Base-by-base conservation (phyloP, 2,329 filamentous ascomycete species). In the Alternaria sp. region DNA sequence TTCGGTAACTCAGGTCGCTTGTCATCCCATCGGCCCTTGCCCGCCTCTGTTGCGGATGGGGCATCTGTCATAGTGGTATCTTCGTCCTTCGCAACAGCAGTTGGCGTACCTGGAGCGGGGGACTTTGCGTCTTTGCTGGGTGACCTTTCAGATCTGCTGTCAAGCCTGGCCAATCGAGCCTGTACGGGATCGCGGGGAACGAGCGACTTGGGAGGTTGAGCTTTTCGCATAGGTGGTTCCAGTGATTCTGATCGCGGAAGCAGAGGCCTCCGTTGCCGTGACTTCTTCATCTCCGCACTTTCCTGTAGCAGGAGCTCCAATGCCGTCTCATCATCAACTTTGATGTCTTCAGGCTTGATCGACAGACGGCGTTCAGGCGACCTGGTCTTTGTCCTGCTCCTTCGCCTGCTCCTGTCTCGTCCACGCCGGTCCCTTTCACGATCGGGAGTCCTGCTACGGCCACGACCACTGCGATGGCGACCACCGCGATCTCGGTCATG, bases 401-500 rank as follows among this genome's bases (percentile, higher is more conserved):
- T 69, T 51, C 68, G 65, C 61, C 72, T 68, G 26, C 61, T 72
- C 28, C 73, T 67, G 25, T 73, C 70, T 21, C 73, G 67, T 12
- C 67, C 68, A 14, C 72, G 72, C 18, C 73, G 64, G 43, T 73
- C 71, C 46, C 74, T 66, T 25, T 64, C 70, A 12, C 69, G 70
- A 10, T 72, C 71, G 14, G 72, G 72, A 20, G 71, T 72, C 41
- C 73, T 71, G 55, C 71, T 74, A 41, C 72, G 74, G 25, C 68
- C 72, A 37, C 72, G 74, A 41, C 72, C 70, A 12, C 72, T 69
- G 53, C 78, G 71, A 50, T 70, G 68, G n/a, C 73, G 71, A 44
- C 72, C 71, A n/a, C 85, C 82, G 30, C 84, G 80, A 81, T 73
- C 84, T 58, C 82, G 82, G 57, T 86, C 83, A 37, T 86, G 83